These are phyloP conservation scores for Didymella glomerata DNA, from an alignment of 2,329 filamentous ascomycete species.

Conservation along the genomic window DNA sequence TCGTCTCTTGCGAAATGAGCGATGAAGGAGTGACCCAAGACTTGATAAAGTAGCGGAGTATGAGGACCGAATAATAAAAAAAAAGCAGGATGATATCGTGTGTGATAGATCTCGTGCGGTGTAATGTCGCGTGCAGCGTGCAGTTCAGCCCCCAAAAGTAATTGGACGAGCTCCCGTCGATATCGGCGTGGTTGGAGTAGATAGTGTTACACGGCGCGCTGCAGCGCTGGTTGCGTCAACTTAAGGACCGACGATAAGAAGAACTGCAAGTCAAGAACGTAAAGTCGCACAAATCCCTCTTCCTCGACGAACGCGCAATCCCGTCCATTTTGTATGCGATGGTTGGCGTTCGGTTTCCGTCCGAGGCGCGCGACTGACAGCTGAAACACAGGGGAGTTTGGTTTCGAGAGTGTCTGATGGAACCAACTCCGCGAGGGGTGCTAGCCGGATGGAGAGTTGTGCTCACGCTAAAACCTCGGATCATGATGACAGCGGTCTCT, in stretches of 20 bases:
- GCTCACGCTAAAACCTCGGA: constrained; percentile 11
- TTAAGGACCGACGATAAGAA: constrained; percentile 15
- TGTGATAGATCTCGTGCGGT: constrained; percentile 13
- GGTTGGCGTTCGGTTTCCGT: constrained; percentile 20
- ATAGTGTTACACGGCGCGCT: constrained; percentile 16
- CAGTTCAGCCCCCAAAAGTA: constrained; percentile 15
- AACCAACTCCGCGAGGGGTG: constrained; percentile 9
- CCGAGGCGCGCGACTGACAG: constrained; percentile 23
- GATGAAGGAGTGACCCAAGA: neutral
- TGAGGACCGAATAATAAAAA: constrained; percentile 1
- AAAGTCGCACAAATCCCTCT: constrained; percentile 14
- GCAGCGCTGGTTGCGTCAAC: constrained; percentile 11
- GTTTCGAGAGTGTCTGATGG: constrained; percentile 18
- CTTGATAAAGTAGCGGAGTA: neutral
- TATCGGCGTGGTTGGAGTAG: constrained; percentile 9
- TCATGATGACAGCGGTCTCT: neutral
- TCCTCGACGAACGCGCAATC: constrained; percentile 12
- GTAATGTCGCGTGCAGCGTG: constrained; percentile 22
- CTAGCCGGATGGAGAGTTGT: constrained; percentile 17
- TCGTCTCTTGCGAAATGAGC: neutral
- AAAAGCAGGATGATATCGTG: constrained; percentile 12
- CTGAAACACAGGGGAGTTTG: constrained; percentile 19
- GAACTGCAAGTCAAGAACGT: constrained; percentile 7
- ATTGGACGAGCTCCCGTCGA: constrained; percentile 12
- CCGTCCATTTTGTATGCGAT: constrained; percentile 15